Percentiles rank a stretch among this genome's conserved stretches.
Conservation (phyloP, 805 yeast species). For the Lipomyces sp. region DNA sequence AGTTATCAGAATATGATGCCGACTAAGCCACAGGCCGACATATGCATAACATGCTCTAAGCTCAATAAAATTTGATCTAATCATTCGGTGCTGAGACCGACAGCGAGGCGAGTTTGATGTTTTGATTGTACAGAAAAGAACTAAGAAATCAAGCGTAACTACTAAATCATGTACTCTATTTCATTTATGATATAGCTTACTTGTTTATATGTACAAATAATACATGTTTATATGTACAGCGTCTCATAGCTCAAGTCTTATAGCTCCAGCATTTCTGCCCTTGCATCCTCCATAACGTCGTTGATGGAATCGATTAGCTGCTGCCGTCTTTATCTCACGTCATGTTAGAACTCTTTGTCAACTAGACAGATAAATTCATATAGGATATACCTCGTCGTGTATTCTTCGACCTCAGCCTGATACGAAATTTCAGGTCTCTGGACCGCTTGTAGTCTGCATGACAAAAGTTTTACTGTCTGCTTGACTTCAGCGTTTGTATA, state of each 20-base stretch:
- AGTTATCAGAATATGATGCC: no score
- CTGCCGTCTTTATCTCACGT: conserved; percentile 11
- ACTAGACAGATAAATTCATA: background rate
- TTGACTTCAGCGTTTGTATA: background rate
- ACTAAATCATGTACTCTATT: background rate
- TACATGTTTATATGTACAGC: background rate
- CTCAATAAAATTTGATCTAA: no score
- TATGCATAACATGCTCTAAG: no score
- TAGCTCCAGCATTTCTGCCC: conserved; percentile 33
- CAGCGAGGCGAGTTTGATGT: no score
- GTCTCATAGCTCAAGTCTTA: conserved; percentile 25
- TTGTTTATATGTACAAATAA: background rate
- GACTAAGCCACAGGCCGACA: no score
- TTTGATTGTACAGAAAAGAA: no score
- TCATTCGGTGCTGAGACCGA: no score
- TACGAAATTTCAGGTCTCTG: conserved; percentile 19
- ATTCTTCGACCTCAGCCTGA: conserved; percentile 25
- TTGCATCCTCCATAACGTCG: conserved; percentile 32
- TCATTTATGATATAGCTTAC: background rate
- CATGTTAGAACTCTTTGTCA: background rate
- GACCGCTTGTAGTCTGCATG: conserved; percentile 18
- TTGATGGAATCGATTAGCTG: conserved; percentile 25
- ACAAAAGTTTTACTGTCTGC: conserved; percentile 20
- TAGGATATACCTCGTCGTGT: conserved; percentile 7
- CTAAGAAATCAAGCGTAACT: no score